phyloP scores from a whole-genome alignment of 1,139 yeast genomes.

The Trichomonascaceae sp. region DNA sequence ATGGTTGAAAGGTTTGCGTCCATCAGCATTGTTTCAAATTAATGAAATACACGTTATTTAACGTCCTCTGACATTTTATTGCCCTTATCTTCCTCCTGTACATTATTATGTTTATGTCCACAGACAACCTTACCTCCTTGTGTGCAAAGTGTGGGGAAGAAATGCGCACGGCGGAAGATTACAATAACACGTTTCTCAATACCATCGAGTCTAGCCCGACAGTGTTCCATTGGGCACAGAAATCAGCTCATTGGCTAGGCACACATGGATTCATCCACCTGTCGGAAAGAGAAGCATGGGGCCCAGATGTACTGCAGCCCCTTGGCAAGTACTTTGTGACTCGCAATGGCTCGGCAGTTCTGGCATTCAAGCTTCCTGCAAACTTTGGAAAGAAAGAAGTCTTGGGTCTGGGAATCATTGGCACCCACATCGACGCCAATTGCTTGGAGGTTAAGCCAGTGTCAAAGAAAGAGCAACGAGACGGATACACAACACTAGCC shows the following conservation, averaged over 20 bases:
- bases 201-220: slow-evolving; percentile 80
- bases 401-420: slow-evolving; percentile 60
- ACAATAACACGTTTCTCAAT: slow-evolving; percentile 44
- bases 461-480: slow-evolving; percentile 45
- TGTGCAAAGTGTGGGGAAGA: background rate
- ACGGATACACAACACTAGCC: slow-evolving; percentile 73
- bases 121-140: background rate
- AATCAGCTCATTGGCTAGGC: slow-evolving; percentile 28
- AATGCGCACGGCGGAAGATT: too few species aligned
- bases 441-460: slow-evolving; percentile 56
- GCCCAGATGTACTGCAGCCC: slow-evolving; percentile 25
- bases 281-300: slow-evolving; percentile 61
- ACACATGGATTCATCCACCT: slow-evolving; percentile 46
- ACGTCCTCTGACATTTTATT: too few species aligned
- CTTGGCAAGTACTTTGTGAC: slow-evolving; percentile 58
- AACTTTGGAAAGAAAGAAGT: slow-evolving; percentile 19
- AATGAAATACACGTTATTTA: too few species aligned
- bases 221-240: slow-evolving; percentile 76
- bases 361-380: slow-evolving; percentile 59
- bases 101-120: background rate
- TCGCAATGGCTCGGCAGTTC: slow-evolving; percentile 69
- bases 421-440: slow-evolving; percentile 88
- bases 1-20: too few species aligned
- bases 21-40: too few species aligned
- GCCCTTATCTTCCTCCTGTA: too few species aligned